Base-by-base conservation (phyloP, 495 filamentous ascomycete genomes). In the Xylaria cubensis region DNA sequence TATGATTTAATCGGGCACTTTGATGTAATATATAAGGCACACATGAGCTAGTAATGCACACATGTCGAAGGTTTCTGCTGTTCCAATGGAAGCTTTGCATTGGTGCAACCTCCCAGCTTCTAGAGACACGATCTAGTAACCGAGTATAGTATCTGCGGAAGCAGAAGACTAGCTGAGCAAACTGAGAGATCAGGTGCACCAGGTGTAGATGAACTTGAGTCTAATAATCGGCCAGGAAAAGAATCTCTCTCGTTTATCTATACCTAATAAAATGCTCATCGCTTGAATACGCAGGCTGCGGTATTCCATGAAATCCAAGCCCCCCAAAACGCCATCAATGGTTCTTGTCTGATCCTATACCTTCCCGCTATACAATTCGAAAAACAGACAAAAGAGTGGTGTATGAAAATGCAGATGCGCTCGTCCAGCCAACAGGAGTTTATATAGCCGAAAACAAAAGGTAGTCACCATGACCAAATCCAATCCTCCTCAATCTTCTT, bases 401-500 rank as follows among this genome's bases (percentile, higher is more conserved):
- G 39, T 42, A 19, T 59, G 29, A 55, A 68, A 59, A 39, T 42
- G 58, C 68, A 42, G 34, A 64, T 46, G 34, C n/a, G 58, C 68
- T 63, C 44, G 46, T 61, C 68, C 51, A 50, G 26, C 44, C 34
- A n/a, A 64, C 13, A n/a, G 53, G 19, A n/a, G 34, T 32, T 21
- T 46, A 59, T 69, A 34, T 58, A 32, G 1, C 41, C 36, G 36
- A 34, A 42, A 53, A 46, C 21, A 46, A 42, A 56, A 42, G 13
- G 13, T n/a, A 53, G n/a, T 26, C 17, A 13, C 29, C 10, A 46
- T 32, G 17, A 21, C 32, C 19, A 64, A 53, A 12, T 39, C 58
- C 19, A 29, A 29, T 21, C 39, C 42, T 24, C 34, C 29, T 73
- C 48, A 82, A 36, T 82, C 81, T 70, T 81, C 80, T 74, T 83